Evolutionary conservation across 2,329 filamentous ascomycete genomes (phyloP).

Genomic region (Fusarium domesticum): DNA sequence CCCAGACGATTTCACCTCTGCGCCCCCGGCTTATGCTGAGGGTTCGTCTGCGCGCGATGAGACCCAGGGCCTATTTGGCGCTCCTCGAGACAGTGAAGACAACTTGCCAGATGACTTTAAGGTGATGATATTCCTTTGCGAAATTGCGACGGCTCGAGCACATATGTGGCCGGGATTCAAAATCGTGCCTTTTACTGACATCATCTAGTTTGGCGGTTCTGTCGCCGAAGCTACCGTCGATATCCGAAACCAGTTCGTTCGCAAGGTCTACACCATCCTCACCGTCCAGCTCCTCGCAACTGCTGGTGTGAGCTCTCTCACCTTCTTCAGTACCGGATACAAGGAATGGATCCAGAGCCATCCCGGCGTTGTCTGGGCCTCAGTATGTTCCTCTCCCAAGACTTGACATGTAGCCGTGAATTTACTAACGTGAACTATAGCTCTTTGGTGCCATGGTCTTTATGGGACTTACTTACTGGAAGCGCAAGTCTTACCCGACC

Average conservation of each 20-base stretch:
- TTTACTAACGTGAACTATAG: constrained; percentile 34
- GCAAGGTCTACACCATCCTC: constrained; percentile 97
- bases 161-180: not conserved
- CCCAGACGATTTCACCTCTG: constrained; percentile 75
- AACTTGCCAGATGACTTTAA: constrained; percentile 98
- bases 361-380: constrained; percentile 79
- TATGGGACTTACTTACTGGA: constrained; percentile 89
- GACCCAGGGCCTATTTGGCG: constrained; percentile 59
- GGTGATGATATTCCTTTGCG: constrained; percentile 42
- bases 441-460: constrained; percentile 80
- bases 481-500: constrained; percentile 89
- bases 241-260: constrained; percentile 93
- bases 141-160: not conserved
- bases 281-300: constrained; percentile 92
- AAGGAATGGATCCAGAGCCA: constrained; percentile 83
- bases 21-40: constrained; percentile 74
- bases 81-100: constrained; percentile 76
- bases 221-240: constrained; percentile 92
- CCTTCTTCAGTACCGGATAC: constrained; percentile 80
- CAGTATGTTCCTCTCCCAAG: constrained; percentile 46
- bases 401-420: not conserved
- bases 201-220: constrained; percentile 74
- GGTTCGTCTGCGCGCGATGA: constrained; percentile 55
- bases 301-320: constrained; percentile 73
- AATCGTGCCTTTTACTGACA: constrained; percentile 12